These are phyloP conservation scores for Podaxis carcinomalis DNA, from an alignment of 768 basidiomycete species.

Conservation along the genomic window DNA sequence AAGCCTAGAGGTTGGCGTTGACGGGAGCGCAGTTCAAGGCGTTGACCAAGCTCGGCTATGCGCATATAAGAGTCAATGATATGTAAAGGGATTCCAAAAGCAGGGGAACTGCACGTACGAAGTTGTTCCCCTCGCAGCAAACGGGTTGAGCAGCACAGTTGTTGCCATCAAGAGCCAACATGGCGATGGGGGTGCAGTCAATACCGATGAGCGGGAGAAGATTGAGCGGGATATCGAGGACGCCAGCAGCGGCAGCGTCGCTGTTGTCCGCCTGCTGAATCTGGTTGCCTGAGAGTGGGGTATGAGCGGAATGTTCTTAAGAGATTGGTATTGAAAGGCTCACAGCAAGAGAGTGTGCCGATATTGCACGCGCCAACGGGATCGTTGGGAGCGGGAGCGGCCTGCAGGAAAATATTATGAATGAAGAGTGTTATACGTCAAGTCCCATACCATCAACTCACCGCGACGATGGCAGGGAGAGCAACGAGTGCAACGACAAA, in stretches of 20 bases:
- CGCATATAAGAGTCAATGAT: background rate
- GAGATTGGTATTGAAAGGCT: background rate
- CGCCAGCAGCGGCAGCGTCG: background rate
- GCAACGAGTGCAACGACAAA: slow-evolving; percentile 9
- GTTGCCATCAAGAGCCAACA: background rate
- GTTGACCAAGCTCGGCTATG: slow-evolving; percentile 1
- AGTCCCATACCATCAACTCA: background rate
- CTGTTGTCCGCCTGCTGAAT: too few species aligned
- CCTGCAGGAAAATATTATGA: background rate
- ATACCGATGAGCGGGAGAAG: background rate
- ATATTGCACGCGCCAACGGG: background rate
- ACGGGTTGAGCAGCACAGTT: slow-evolving; percentile 9
- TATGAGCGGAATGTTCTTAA: background rate
- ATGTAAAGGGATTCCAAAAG: background rate
- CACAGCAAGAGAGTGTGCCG: slow-evolving; percentile 5
- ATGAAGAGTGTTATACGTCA: background rate
- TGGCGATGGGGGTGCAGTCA: slow-evolving; percentile 4
- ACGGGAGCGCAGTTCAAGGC: slow-evolving; percentile 6
- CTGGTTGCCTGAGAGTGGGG: background rate
- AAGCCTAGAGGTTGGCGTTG: background rate
- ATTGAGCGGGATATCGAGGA: background rate
- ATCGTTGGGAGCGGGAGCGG: background rate
- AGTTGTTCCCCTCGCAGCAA: slow-evolving; percentile 5
- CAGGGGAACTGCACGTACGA: background rate
- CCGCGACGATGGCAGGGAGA: slow-evolving; percentile 2